Base-by-base conservation (phyloP, 345 rosid species). In the Moricandia moricandioides region DNA sequence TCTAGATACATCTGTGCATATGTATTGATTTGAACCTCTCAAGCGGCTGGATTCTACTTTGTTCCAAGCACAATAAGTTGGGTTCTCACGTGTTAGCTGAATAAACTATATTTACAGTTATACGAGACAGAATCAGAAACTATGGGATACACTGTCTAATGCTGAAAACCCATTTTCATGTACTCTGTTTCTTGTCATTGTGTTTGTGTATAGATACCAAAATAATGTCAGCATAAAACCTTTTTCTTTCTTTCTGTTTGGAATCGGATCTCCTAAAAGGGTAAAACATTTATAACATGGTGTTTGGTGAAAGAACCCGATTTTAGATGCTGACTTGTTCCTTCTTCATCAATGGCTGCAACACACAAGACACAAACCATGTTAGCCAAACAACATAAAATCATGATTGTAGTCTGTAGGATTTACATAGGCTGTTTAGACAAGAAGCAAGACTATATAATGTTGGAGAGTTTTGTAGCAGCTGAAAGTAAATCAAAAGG, bases 341-440 rank as follows among this genome's bases (percentile, higher is more conserved):
- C 33, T 55, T 55, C 5, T 65, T 65, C 64, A 64, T 26, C 70
- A 54, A 14, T 63, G 8, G 45, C 64, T 73, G 70, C 77, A 13
- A 17, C 13, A 47, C 56, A 11, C 13, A 43, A 18, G 17, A 60
- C 52, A 51, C 51, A 18, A 31, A 62, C 27, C 11, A 5, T 14
- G 8, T 21, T 11, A 37, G 8, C 64, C 13, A 40, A 35, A 64
- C 0, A 17, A 16, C 17, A 54, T 16, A 2, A 21, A 7, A 7
- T 24, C 17, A 31, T 14, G 40, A 60, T 13, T 31, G 24, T 6
- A 4, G 21, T 5, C 24, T 31, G 24, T 6, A 4, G 21, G 10
- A 58, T 58, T 13, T 29, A 13, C 35, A 57, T 12, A 45, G 62
- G 18, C 61, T 27, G 10, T 58, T 13, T 13, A 58, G 62, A 29